Percentiles rank a stretch among this genome's conserved stretches.
phyloP scores from a whole-genome alignment of 257 asterid genomes.

The Capsicum pubescens region DNA sequence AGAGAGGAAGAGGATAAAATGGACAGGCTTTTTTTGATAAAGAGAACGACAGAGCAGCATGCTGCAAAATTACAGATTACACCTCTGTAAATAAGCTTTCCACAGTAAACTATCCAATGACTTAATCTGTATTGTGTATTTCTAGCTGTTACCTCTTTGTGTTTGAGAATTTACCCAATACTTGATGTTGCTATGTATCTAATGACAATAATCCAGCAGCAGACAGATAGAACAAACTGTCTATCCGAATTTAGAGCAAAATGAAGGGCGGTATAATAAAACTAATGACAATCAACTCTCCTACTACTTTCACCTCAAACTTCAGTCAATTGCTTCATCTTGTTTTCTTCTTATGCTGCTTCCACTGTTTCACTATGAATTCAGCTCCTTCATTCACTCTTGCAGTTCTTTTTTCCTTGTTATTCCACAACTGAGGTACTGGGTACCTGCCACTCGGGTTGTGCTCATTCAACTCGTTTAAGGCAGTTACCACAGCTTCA shows the following conservation, averaged over 20 bases:
- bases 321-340: not conserved
- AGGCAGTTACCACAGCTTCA: conserved; percentile 34
- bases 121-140: not conserved
- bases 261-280: not conserved
- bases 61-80: not conserved
- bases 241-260: not conserved
- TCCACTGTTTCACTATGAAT: conserved; percentile 21
- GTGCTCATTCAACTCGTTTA: conserved; percentile 40
- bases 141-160: not conserved
- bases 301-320: not conserved
- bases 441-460: conserved; percentile 42
- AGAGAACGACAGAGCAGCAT: not conserved
- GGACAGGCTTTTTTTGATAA: not conserved
- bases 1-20: not conserved
- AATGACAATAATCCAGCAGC: not conserved
- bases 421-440: conserved; percentile 39
- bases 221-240: not conserved
- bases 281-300: conserved; percentile 14
- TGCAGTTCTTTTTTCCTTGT: conserved; percentile 30
- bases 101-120: not conserved
- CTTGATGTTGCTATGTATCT: conserved; percentile 4
- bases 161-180: not conserved
- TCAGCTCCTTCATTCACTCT: conserved; percentile 34
- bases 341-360: conserved; percentile 27
- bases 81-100: not conserved